Percentiles rank a stretch among this genome's conserved stretches.
phyloP scores from a whole-genome alignment of 495 filamentous ascomycete genomes.

The Penicillium taxi region DNA sequence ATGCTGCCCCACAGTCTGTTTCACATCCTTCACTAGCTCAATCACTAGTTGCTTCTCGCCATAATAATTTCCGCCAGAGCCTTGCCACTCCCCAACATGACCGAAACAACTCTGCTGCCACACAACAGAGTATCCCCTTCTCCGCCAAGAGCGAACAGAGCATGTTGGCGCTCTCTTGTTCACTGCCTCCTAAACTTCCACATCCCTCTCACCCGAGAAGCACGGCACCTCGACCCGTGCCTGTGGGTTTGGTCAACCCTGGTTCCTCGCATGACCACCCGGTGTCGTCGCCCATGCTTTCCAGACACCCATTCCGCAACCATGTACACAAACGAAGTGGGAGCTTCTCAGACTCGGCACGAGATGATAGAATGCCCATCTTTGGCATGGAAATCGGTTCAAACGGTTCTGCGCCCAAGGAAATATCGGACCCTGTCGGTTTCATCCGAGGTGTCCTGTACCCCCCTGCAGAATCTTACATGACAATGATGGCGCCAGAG shows the following conservation, averaged over 20 bases:
- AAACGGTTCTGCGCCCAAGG: slow-evolving; percentile 24
- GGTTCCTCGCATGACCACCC: slow-evolving; percentile 21
- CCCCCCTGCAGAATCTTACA: slow-evolving; percentile 67
- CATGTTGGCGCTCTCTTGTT: slow-evolving; percentile 69
- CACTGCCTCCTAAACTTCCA: slow-evolving; percentile 60
- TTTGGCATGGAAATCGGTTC: slow-evolving; percentile 17
- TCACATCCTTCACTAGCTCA: too few relatives aligned
- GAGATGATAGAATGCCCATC: slow-evolving; percentile 60
- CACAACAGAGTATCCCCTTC: slow-evolving; percentile 35
- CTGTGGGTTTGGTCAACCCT: slow-evolving; percentile 24
- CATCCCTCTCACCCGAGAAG: slow-evolving; percentile 33
- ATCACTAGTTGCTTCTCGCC: too few relatives aligned
- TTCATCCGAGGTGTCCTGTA: slow-evolving; percentile 77
- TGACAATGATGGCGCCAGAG: slow-evolving; percentile 59
- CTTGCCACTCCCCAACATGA: slow-evolving; percentile 26
- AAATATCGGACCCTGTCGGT: slow-evolving; percentile 65
- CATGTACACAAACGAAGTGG: slow-evolving; percentile 62
- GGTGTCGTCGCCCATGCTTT: slow-evolving; percentile 22
- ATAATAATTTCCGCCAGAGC: slow-evolving; percentile 27
- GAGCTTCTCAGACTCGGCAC: slow-evolving; percentile 79
- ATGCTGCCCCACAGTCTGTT: slow-evolving; percentile 11
- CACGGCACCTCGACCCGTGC: slow-evolving; percentile 58
- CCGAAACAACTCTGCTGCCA: slow-evolving; percentile 39
- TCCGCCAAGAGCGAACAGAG: slow-evolving; percentile 50
- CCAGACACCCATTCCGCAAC: slow-evolving; percentile 33